Conservation (phyloP, 495 filamentous ascomycete species). For the Penicillium robsamsonii region DNA sequence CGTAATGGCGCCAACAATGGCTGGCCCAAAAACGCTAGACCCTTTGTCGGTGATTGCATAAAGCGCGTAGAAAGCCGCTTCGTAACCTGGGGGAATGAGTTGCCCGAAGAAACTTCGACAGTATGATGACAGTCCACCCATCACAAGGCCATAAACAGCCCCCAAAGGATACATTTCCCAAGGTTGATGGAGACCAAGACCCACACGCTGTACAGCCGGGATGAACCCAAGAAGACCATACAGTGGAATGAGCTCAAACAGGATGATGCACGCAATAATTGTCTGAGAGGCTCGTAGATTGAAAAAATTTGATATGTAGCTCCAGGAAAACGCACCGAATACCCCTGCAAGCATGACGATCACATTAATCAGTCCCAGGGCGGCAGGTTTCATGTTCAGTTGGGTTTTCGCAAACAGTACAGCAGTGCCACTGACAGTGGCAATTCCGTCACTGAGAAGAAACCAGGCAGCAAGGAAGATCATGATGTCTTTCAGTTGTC, state of each 20-base stretch:
- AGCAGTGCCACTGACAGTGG: slow-evolving; percentile 91
- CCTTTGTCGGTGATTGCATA: slow-evolving; percentile 99
- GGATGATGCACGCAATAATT: slow-evolving; percentile 80
- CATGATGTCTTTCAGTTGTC: slow-evolving; percentile 77
- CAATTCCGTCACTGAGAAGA: slow-evolving; percentile 87
- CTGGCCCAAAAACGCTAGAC: slow-evolving; percentile 88
- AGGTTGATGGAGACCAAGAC: slow-evolving; percentile 82
- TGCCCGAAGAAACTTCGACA: slow-evolving; percentile 92
- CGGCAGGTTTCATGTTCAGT: slow-evolving; percentile 82
- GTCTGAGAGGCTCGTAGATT: slow-evolving; percentile 74
- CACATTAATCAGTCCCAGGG: slow-evolving; percentile 89
- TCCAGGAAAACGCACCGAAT: slow-evolving; percentile 86
- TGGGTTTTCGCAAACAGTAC: slow-evolving; percentile 95
- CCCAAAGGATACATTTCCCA: slow-evolving; percentile 98
- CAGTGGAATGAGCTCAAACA: slow-evolving; percentile 89
- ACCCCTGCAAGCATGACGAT: slow-evolving; percentile 82
- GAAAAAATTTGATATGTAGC: slow-evolving; percentile 64
- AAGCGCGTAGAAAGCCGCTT: slow-evolving; percentile 93
- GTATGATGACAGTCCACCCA: slow-evolving; percentile 90
- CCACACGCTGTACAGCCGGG: slow-evolving; percentile 70
- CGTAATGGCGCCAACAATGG: slow-evolving; percentile 89
- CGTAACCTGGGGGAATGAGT: slow-evolving; percentile 87
- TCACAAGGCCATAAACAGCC: slow-evolving; percentile 86
- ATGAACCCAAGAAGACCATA: slow-evolving; percentile 91
- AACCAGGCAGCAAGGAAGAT: slow-evolving; percentile 94